Percentiles rank a stretch among this genome's conserved stretches.
Conservation (phyloP, 1,284 basidiomycete genomes). For the Inonotus hispidus region DNA sequence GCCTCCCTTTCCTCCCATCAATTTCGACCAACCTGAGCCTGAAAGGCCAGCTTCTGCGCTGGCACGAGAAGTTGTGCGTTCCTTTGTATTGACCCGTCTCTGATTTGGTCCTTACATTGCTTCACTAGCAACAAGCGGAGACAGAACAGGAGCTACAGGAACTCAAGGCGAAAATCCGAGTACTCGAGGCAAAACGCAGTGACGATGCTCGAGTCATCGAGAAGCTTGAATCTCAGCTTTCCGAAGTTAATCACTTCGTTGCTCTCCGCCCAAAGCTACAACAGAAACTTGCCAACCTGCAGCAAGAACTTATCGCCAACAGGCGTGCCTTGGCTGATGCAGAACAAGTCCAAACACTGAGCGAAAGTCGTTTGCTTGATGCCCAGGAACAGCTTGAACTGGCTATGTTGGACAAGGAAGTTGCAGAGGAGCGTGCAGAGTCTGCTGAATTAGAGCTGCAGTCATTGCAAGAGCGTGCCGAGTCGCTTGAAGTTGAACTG, state of each 20-base stretch:
- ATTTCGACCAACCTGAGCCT: constrained; percentile 16
- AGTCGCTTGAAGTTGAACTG: constrained; percentile 83
- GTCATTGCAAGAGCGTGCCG: constrained; percentile 70
- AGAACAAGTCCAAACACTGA: constrained; percentile 56
- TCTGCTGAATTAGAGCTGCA: constrained; percentile 73
- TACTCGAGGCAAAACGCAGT: constrained; percentile 79
- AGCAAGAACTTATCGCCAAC: constrained; percentile 68
- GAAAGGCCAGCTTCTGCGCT: constrained; percentile 24
- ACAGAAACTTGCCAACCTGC: constrained; percentile 77
- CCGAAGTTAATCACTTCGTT: constrained; percentile 83
- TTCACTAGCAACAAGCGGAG: constrained; percentile 3
- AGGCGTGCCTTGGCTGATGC: constrained; percentile 65
- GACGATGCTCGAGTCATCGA: constrained; percentile 84
- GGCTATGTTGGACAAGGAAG: constrained; percentile 92
- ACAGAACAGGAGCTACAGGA: constrained; percentile 69
- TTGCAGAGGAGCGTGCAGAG: constrained; percentile 93
- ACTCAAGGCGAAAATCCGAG: constrained; percentile 78
- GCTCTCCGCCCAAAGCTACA: constrained; percentile 83
- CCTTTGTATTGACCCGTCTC: background rate
- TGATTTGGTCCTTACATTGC: background rate
- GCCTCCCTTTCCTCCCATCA: constrained; percentile 23
- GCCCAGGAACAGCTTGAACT: constrained; percentile 90
- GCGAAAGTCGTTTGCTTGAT: constrained; percentile 60
- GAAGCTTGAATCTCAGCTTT: constrained; percentile 78
- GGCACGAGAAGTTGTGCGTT: constrained; percentile 8